These are phyloP conservation scores for Copromyces sp. DNA, from an alignment of 495 filamentous ascomycete genomes.

Conservation along the genomic window DNA sequence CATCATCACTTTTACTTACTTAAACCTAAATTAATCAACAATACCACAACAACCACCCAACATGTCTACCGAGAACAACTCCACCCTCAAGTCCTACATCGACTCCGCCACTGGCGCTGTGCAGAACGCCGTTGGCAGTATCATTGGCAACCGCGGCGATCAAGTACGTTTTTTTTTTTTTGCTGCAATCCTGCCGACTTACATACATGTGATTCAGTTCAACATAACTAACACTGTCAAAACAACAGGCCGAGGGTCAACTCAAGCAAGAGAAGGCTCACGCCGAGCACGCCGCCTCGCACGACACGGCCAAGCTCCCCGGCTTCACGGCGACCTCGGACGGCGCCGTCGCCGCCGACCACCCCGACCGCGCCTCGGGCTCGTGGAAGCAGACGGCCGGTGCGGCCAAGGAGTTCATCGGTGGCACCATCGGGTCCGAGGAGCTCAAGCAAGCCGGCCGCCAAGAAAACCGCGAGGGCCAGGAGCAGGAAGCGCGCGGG, in stretches of 20 bases:
- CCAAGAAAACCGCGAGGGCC: conserved; percentile 70
- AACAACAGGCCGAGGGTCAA: conserved; percentile 37
- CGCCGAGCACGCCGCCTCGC: conserved; percentile 56
- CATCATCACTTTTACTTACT: background rate
- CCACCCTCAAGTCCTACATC: conserved; percentile 70
- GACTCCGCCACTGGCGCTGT: conserved; percentile 66
- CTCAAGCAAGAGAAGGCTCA: conserved; percentile 50
- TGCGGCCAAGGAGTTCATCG: conserved; percentile 72
- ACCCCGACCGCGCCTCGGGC: conserved; percentile 60
- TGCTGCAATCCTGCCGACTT: background rate
- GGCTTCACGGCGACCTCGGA: conserved; percentile 56
- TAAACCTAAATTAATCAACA: conserved; percentile 1
- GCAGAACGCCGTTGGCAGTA: conserved; percentile 58
- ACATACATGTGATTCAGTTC: background rate
- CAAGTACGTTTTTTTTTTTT: conserved; percentile 23
- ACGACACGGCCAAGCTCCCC: conserved; percentile 62
- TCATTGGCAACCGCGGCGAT: conserved; percentile 64
- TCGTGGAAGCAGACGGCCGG: conserved; percentile 82
- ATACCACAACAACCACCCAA: conserved; percentile 14
- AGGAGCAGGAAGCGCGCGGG: conserved; percentile 73
- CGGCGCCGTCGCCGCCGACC: conserved; percentile 62
- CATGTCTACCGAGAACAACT: conserved; percentile 64
- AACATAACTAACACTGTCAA: background rate
- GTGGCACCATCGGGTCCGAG: conserved; percentile 66
- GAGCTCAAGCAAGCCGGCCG: conserved; percentile 60